Evolutionary conservation across 192 early-diverging fungal genomes (phyloP).

Genomic region (Umbelopsis ramanniana): DNA sequence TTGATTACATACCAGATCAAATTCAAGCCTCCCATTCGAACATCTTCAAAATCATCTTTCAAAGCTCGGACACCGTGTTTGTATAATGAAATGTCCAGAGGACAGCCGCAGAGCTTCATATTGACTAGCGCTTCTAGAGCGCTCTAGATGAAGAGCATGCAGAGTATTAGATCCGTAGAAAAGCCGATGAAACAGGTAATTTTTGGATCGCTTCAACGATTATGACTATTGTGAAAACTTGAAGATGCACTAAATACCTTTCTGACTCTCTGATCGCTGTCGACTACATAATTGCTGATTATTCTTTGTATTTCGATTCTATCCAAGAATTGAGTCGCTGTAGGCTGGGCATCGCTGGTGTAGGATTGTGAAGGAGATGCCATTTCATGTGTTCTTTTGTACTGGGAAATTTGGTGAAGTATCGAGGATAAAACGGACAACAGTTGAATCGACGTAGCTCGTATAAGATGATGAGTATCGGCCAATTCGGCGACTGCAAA

Average conservation of each 20-base stretch:
- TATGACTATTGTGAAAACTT: not conserved
- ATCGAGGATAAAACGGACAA: slow-evolving; percentile 48
- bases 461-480: slow-evolving; percentile 54
- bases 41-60: slow-evolving; percentile 74
- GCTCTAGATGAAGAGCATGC: slow-evolving; percentile 31
- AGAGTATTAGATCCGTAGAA: not conserved
- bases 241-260: slow-evolving; percentile 38
- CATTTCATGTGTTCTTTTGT: not conserved
- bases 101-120: slow-evolving; percentile 50
- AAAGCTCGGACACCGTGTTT: slow-evolving; percentile 65
- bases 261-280: slow-evolving; percentile 57
- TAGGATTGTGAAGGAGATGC: not conserved
- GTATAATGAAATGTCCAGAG: slow-evolving; percentile 60
- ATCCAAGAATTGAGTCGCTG: slow-evolving; percentile 16
- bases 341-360: not conserved
- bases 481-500: slow-evolving; percentile 44
- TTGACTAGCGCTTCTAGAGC: slow-evolving; percentile 53
- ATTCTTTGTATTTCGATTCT: slow-evolving; percentile 50
- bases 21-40: slow-evolving; percentile 69
- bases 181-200: not conserved
- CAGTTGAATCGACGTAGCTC: slow-evolving; percentile 48
- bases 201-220: too few relatives aligned
- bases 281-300: slow-evolving; percentile 51
- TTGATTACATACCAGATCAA: slow-evolving; percentile 59
- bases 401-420: slow-evolving; percentile 19